These are phyloP conservation scores for Dispira simplex DNA, from an alignment of 192 early-diverging fungal species.

Conservation along the genomic window DNA sequence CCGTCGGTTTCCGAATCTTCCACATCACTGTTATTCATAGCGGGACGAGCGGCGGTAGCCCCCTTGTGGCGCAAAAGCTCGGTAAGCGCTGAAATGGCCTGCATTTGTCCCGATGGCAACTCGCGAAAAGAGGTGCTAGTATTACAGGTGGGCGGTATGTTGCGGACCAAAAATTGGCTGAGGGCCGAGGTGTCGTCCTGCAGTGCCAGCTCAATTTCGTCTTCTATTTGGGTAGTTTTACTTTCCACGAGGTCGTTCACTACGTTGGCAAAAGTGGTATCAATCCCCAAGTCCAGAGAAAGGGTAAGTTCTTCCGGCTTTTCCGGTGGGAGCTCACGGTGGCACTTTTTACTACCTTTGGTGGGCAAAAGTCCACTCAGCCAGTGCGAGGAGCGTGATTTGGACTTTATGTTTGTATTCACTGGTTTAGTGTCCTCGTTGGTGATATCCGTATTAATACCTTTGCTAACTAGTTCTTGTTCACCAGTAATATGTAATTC, in stretches of 20 bases:
- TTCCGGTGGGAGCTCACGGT: no score
- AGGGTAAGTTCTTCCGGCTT: no score
- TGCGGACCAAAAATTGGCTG: conserved; percentile 2
- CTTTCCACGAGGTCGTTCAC: background rate
- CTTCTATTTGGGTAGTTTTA: background rate
- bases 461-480: no score
- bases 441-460: no score
- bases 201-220: conserved; percentile 6
- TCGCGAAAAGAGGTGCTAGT: conserved; percentile 1
- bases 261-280: no score
- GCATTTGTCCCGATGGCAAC: conserved; percentile 4
- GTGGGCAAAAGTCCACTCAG: no score
- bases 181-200: conserved; percentile 2
- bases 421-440: no score
- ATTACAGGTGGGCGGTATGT: background rate
- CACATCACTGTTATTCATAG: conserved; percentile 2
- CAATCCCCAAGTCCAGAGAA: no score
- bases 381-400: no score
- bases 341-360: no score
- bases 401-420: no score
- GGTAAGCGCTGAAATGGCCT: conserved; percentile 8
- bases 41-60: background rate
- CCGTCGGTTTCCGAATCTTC: conserved; percentile 6
- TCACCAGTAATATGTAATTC: no score
- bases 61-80: conserved; percentile 3